Evolutionary conservation across 2,329 filamentous ascomycete genomes (phyloP), one percentile per base, ranked within the genome.

Genomic region (Pseudodiploospora longispora): DNA sequence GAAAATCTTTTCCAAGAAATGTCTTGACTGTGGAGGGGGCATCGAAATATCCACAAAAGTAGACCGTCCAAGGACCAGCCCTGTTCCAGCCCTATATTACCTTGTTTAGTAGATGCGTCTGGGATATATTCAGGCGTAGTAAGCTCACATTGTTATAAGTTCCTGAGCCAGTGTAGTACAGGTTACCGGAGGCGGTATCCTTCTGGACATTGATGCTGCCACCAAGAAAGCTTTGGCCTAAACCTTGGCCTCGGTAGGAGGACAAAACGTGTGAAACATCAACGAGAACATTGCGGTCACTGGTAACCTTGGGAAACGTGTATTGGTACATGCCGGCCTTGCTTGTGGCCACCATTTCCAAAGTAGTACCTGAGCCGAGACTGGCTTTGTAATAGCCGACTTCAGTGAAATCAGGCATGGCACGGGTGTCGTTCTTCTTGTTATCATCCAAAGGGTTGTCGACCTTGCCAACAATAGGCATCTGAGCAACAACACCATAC

Each of bases 211-310:
- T 64, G 30, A 85, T 75, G 37, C 69, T 70, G 0, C 81, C 81
- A n/a, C 74, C 74, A 5, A 76, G 66, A 53, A 82, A 85, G 32
- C 70, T 68, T 57, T 85, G 81, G n/a, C 75, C 74, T 31, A 81
- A 67, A 0, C 77, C 76, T 50, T 76, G 67, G 1, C 78, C 76
- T 32, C 80, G 68, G 45, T 73, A 82, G 2, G 79, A 82, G 2
- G 78, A 71, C 34, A 85, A 62, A n/a, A 79, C 74, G 56, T 85
- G 81, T 1, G 79, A 83, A 6, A 83, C 76, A 55, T 85, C 81
- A 5, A 82, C 75, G 27, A 84, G 66, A 10, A 84, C 54, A 36
- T 76, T 67, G 10, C 67, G 68, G 3, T 61, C 53, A 2, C 51
- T 38, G 33, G 57, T 55, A 0, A 56, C 55, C 3, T 52, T 50